Evolutionary conservation across 2,329 filamentous ascomycete species (phyloP), one percentile per base, ranked within the genome.

Genomic region (Pseudogymnoascus pannorum): DNA sequence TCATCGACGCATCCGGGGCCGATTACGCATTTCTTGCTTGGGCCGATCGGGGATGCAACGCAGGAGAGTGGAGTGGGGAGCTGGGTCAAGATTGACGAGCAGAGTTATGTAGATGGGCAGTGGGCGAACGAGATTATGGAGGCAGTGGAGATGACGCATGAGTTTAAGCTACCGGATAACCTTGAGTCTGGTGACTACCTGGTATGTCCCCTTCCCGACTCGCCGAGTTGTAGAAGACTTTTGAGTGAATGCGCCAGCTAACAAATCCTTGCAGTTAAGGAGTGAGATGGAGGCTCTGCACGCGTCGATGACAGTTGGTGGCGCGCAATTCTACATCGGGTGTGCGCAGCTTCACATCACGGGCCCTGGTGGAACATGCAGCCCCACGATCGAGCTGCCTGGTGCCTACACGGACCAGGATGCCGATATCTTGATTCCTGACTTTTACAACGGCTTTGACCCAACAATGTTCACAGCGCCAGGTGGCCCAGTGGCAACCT

Each of bases 1-100:
- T 61, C 64, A 8, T 77, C 74, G 14, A 64, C 65, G 9, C 74
- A 75, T 61, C 74, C 73, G 12, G 73, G 74, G 4, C 74, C 74
- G 6, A 75, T 76, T 61, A 72, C 72, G 36, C 74, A 79, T 57
- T 74, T 79, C 58, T 65, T 72, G 40, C 68, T 67, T 54, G 70
- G 71, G 7, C 71, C 70, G 6, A 69, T 72, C 8, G 61, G 59
- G 31, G 62, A 66, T 59, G 71, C 67, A 14, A 63, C 68, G 11
- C 61, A 60, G 22, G 68, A 68, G 14, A 70, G 69, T 16, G 70
- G 71, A 20, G 59, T 72, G 16, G 70, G 71, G n/a, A 59, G 62
- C 16, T 72, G 71, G 71, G 64, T 69, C 59, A 72, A 72, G 64
- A 70, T 72, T 64, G 66, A 71, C 58, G 69, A 72, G 62, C 66